Percentiles rank a stretch among this genome's conserved stretches.
phyloP scores from a whole-genome alignment of 345 rosid genomes.

The Pugionium cornutum region DNA sequence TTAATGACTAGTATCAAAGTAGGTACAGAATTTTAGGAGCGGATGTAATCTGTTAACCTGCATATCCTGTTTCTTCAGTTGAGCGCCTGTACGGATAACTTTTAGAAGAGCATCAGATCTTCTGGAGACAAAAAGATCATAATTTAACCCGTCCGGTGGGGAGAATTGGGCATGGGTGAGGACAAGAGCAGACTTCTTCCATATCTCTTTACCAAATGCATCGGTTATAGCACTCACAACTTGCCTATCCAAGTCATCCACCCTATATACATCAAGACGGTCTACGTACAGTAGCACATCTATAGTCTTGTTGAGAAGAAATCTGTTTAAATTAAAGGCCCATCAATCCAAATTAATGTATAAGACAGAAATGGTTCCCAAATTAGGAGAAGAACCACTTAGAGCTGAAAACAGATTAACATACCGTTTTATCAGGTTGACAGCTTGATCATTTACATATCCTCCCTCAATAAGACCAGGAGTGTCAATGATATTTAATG shows the following conservation, averaged over 20 bases:
- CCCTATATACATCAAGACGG: constrained; percentile 82
- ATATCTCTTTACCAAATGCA: constrained; percentile 80
- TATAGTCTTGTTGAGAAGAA: constrained; percentile 69
- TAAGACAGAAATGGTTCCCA: constrained; percentile 19
- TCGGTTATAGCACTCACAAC: constrained; percentile 69
- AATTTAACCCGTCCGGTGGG: constrained; percentile 73
- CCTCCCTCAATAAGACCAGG: constrained; percentile 91
- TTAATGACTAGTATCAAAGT: neutral
- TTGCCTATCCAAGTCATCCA: constrained; percentile 79
- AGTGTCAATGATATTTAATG: constrained; percentile 72
- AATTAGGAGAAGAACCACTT: constrained; percentile 8
- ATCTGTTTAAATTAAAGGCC: constrained; percentile 45
- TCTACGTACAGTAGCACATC: constrained; percentile 76
- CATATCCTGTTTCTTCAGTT: constrained; percentile 51
- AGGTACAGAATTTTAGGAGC: neutral
- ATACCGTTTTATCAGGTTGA: constrained; percentile 73
- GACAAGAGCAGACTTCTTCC: constrained; percentile 75
- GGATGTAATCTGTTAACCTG: constrained; percentile 38
- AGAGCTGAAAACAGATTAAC: constrained; percentile 18
- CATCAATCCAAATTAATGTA: constrained; percentile 25
- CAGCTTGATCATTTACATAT: constrained; percentile 72
- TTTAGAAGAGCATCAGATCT: constrained; percentile 74
- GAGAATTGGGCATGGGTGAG: constrained; percentile 89
- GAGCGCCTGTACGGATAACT: constrained; percentile 54
- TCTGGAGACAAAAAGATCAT: constrained; percentile 61